Percentiles rank a stretch among this genome's conserved stretches.
Conservation (phyloP, 2,329 filamentous ascomycete genomes). For the Pseudocercospora musae region DNA sequence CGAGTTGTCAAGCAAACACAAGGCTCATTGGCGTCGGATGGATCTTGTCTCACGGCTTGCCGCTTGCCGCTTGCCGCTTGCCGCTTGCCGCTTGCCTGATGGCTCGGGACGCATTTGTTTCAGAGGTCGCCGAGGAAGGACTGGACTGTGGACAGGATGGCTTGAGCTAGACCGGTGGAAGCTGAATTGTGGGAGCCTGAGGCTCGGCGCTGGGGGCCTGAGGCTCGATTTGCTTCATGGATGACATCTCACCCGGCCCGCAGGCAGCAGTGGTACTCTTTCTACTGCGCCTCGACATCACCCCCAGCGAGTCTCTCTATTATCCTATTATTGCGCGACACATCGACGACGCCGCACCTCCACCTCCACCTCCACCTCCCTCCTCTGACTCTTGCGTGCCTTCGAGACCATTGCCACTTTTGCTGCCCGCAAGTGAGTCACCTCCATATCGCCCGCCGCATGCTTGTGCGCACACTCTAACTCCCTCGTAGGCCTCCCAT, state of each 20-base stretch:
- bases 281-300: neutral
- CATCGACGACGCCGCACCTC: neutral
- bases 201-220: neutral
- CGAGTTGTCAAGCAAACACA: no score
- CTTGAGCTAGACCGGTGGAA: conserved; percentile 1
- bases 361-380: no score
- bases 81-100: no score
- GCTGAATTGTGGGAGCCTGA: neutral
- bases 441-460: conserved; percentile 6
- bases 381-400: neutral
- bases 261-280: neutral
- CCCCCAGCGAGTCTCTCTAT: neutral
- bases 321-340: no score
- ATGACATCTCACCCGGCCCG: neutral
- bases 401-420: neutral
- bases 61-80: no score
- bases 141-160: no score
- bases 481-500: conserved; percentile 16
- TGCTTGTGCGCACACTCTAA: conserved; percentile 15
- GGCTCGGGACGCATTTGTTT: no score
- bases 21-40: no score
- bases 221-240: neutral
- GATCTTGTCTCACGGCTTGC: no score
- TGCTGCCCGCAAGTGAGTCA: conserved; percentile 16
- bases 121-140: no score